A percentile compares a stretch with the other conserved stretches of the same genome.
Conservation (phyloP, 1,139 yeast genomes). For the Geotrichum histeridarum region DNA sequence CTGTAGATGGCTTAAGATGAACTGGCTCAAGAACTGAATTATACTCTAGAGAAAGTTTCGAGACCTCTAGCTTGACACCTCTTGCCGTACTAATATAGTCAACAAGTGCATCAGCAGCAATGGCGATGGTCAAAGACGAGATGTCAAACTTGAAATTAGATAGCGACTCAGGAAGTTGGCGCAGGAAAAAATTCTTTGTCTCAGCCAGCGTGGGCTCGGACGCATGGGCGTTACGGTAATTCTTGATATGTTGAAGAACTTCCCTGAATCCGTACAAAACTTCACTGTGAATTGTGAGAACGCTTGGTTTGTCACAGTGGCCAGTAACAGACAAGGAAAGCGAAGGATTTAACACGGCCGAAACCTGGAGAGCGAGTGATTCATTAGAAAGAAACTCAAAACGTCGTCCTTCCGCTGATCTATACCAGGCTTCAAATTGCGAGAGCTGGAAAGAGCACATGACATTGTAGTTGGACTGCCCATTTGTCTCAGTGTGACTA, state of each 20-base stretch:
- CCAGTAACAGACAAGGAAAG: conserved; percentile 29
- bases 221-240: not conserved
- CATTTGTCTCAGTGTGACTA: conserved; percentile 27
- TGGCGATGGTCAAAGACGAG: conserved; percentile 30
- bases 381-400: conserved; percentile 34
- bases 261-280: conserved; percentile 31
- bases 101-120: conserved; percentile 24
- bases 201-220: not conserved
- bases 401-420: conserved; percentile 31
- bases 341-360: conserved; percentile 31
- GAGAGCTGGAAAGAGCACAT: conserved; percentile 29
- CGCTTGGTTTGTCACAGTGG: conserved; percentile 28
- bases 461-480: conserved; percentile 28
- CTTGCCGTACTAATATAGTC: conserved; percentile 12
- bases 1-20: not conserved
- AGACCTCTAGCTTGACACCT: conserved; percentile 9
- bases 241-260: conserved; percentile 24
- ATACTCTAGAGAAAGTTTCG: conserved; percentile 8
- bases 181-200: conserved; percentile 21
- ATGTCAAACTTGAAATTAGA: conserved; percentile 29
- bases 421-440: conserved; percentile 34
- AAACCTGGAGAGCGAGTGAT: conserved; percentile 27
- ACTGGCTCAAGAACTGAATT: not conserved
- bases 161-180: conserved; percentile 36
- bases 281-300: conserved; percentile 31